A percentile compares a stretch with the other conserved stretches of the same genome.
These are phyloP conservation scores for Arachnopeziza araneosa DNA, from an alignment of 2,329 filamentous ascomycete species.

Conservation along the genomic window DNA sequence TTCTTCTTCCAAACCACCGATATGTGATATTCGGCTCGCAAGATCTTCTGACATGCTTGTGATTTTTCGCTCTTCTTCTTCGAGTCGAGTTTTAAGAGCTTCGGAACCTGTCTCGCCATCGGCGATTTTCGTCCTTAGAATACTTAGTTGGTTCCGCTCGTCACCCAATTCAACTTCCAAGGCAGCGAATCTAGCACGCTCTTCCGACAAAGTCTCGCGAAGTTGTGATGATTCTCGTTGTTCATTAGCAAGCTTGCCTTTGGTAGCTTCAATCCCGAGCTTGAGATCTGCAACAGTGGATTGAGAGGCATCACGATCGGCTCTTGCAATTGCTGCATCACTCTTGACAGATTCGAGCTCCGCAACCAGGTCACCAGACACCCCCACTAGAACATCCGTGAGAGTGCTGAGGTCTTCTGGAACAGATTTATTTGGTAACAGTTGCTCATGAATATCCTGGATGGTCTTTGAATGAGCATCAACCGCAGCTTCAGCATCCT, in stretches of 20 bases:
- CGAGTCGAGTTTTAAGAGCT: conserved; percentile 65
- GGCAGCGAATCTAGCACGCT: conserved; percentile 48
- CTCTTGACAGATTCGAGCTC: conserved; percentile 55
- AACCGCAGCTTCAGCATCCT: conserved; percentile 45
- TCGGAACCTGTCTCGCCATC: conserved; percentile 83
- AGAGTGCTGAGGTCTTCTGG: conserved; percentile 54
- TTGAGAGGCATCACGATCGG: conserved; percentile 58
- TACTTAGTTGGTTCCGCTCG: conserved; percentile 62
- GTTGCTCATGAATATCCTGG: conserved; percentile 51
- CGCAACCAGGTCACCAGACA: conserved; percentile 53
- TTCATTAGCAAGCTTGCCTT: conserved; percentile 46
- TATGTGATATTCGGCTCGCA: conserved; percentile 68
- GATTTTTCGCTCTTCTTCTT: conserved; percentile 69
- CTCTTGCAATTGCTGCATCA: conserved; percentile 52
- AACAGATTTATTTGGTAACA: conserved; percentile 47
- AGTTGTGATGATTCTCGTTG: conserved; percentile 48
- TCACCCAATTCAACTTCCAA: conserved; percentile 55
- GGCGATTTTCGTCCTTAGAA: conserved; percentile 65
- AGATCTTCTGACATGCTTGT: conserved; percentile 64
- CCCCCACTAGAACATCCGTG: conserved; percentile 52
- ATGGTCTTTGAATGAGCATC: conserved; percentile 50
- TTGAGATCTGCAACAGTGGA: conserved; percentile 50
- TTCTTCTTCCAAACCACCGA: conserved; percentile 71
- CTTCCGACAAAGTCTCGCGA: conserved; percentile 47
- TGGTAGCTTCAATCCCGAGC: conserved; percentile 48